Percentiles rank a stretch among this genome's conserved stretches.
Conservation (phyloP, 2,329 filamentous ascomycete genomes). For the Curvularia hawaiiensis region DNA sequence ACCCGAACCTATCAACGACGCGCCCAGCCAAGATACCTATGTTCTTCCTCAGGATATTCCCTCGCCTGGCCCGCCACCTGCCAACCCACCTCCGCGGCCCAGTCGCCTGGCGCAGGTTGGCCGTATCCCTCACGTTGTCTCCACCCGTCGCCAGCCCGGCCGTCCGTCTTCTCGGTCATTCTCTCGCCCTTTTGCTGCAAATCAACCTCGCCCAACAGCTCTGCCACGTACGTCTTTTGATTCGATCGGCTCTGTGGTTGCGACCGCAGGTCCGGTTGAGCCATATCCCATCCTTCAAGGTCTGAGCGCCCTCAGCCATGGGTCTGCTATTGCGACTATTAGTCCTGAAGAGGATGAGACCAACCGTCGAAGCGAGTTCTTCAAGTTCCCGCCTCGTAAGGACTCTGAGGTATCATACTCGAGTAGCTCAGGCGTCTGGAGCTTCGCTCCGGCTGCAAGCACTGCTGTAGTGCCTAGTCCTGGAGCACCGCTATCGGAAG, state of each 20-base stretch:
- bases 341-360: slow-evolving; percentile 40
- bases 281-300: slow-evolving; percentile 45
- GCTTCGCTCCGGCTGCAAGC: slow-evolving; percentile 59
- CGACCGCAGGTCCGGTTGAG: slow-evolving; percentile 37
- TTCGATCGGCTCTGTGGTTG: slow-evolving; percentile 34
- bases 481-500: slow-evolving; percentile 70
- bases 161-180: slow-evolving; percentile 78
- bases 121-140: slow-evolving; percentile 82
- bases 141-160: slow-evolving; percentile 65
- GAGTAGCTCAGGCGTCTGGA: slow-evolving; percentile 66
- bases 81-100: slow-evolving; percentile 50
- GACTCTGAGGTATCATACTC: slow-evolving; percentile 71
- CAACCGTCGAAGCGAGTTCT: slow-evolving; percentile 63
- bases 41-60: slow-evolving; percentile 23
- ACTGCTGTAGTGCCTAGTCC: slow-evolving; percentile 70
- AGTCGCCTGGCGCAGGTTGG: slow-evolving; percentile 81
- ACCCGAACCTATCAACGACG: background rate
- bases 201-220: slow-evolving; percentile 49
- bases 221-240: slow-evolving; percentile 41
- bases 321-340: slow-evolving; percentile 47
- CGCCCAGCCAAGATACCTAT: slow-evolving; percentile 9
- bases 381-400: slow-evolving; percentile 75
- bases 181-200: slow-evolving; percentile 74
- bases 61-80: slow-evolving; percentile 33
- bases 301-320: slow-evolving; percentile 40